A percentile compares a stretch with the other conserved stretches of the same genome.
These are phyloP conservation scores for Podaxis carcinomalis DNA, from an alignment of 768 basidiomycete species.

Conservation along the genomic window DNA sequence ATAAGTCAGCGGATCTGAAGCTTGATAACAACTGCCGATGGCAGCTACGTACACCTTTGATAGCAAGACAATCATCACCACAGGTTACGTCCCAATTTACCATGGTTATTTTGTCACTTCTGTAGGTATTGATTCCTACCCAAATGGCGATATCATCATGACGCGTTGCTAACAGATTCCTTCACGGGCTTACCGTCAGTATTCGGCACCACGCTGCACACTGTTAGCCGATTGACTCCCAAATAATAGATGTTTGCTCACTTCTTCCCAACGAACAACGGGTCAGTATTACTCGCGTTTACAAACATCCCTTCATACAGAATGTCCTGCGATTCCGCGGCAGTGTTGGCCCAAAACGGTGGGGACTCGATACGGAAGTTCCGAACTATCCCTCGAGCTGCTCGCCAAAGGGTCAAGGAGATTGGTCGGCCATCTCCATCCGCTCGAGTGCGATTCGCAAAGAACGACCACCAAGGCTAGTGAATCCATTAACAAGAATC, in stretches of 20 bases:
- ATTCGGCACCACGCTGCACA: constrained; percentile 47
- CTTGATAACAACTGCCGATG: neutral
- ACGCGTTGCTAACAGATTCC: no score
- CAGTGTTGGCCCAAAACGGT: constrained; percentile 59
- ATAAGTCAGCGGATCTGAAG: neutral
- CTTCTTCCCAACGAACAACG: constrained; percentile 46
- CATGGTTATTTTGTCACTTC: constrained; percentile 42
- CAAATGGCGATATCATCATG: neutral
- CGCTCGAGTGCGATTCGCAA: constrained; percentile 36
- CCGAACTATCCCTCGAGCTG: constrained; percentile 34
- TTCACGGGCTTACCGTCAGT: constrained; percentile 44
- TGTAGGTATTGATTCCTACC: constrained; percentile 48
- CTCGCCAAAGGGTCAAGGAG: constrained; percentile 46
- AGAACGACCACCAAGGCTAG: constrained; percentile 58
- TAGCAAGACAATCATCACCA: constrained; percentile 63
- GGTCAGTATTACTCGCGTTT: constrained; percentile 54
- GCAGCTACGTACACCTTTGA: constrained; percentile 48
- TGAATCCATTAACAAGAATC: neutral
- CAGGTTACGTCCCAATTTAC: constrained; percentile 58
- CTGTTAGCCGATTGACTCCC: neutral
- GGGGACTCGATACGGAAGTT: constrained; percentile 50
- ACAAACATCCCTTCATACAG: constrained; percentile 54
- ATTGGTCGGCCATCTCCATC: constrained; percentile 61
- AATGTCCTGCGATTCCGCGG: constrained; percentile 43
- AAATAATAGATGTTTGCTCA: constrained; percentile 14